Base-by-base conservation (phyloP, 805 yeast genomes). In the Diddensiella transvaalensis region DNA sequence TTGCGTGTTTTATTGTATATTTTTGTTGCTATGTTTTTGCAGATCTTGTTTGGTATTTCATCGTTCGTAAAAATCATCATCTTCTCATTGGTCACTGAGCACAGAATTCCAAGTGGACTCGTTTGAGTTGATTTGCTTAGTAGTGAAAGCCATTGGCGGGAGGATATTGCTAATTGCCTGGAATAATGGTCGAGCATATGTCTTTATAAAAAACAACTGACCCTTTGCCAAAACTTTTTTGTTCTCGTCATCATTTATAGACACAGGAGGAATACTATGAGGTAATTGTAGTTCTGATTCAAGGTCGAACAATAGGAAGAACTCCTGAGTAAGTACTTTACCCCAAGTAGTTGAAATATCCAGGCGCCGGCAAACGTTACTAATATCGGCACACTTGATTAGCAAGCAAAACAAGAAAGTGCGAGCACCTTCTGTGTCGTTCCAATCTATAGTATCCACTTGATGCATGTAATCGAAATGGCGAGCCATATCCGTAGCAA, bases 371-470 rank as follows among this genome's bases (percentile, higher is more conserved):
- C 96, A 80, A 19, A 90, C 96, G 64, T 93, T 93, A 22, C 96
- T 87, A 40, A 93, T 88, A 68, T 93, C 99, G 2, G 98, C 97
- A 66, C 96, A 88, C 70, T 93, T 93, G 52, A 93, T 80, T 51
- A 91, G 74, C 51, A 89, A 68, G 22, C 87, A 77, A 39, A 84
- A 73, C 33, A 88, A 67, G 54, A 85, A 73, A 49, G 55, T 47
- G 11, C 62, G 50, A 40, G 40, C 26, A 18, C 21, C 40, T 11
- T 22, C 30, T 13, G 43, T 17, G 18, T 42, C 39, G 26, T 15
- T 5, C 23, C 29, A 19, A 29, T 58, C 57, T n/a, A 59, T 60
- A 19, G 55, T 49, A 11, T 61, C 60, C 13, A 70, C 60, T 35
- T 65, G 61, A 35, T 69, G 69, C 57, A 89, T 79, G 65, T 85